Evolutionary conservation across 768 basidiomycete species (phyloP).

Genomic region (Kwoniella heveanensis): DNA sequence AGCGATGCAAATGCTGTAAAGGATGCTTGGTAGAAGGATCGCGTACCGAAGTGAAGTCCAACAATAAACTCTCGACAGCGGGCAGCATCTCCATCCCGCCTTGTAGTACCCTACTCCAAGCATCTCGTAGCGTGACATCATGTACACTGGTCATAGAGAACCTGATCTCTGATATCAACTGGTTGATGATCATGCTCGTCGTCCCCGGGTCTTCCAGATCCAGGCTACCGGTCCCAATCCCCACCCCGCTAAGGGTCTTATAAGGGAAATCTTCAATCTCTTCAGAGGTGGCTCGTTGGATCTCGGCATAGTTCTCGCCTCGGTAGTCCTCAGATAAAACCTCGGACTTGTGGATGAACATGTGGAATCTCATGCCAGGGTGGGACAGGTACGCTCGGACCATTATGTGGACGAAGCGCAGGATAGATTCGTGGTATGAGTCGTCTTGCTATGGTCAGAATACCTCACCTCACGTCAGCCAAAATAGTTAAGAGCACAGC

Average conservation of each 20-base stretch:
- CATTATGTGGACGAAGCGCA: constrained; percentile 78
- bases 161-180: constrained; percentile 61
- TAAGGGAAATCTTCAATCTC: constrained; percentile 69
- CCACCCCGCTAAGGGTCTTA: constrained; percentile 21
- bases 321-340: constrained; percentile 83
- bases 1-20: no score
- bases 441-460: constrained; percentile 55
- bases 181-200: constrained; percentile 63
- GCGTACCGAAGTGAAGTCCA: constrained; percentile 60
- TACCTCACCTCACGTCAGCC: constrained; percentile 12
- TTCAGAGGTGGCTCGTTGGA: constrained; percentile 82
- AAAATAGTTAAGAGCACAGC: constrained; percentile 10
- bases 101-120: constrained; percentile 86
- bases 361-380: constrained; percentile 76
- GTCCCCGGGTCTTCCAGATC: constrained; percentile 64
- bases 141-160: constrained; percentile 92
- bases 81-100: constrained; percentile 81
- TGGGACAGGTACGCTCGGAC: constrained; percentile 74
- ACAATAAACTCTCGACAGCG: constrained; percentile 81
- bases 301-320: constrained; percentile 86
- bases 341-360: constrained; percentile 95
- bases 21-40: no score
- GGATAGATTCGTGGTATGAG: constrained; percentile 78
- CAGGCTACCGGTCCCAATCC: constrained; percentile 17
- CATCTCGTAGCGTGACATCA: constrained; percentile 87